Conservation (phyloP, 768 basidiomycete species). For the Agaricus blazei region DNA sequence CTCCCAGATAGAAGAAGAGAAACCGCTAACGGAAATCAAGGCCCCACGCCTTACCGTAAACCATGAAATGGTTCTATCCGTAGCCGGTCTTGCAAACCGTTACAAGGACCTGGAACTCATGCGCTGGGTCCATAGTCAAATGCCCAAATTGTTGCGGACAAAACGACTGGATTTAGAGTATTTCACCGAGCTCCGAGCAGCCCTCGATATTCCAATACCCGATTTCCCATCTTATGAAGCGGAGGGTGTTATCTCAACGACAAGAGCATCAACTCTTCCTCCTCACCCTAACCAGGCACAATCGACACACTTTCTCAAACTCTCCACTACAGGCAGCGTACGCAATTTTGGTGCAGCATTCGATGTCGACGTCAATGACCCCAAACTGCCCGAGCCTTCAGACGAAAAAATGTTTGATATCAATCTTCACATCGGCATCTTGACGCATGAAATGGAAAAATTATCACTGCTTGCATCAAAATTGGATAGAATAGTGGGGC, state of each 20-base stretch:
- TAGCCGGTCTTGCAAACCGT: conserved; percentile 54
- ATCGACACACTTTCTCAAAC: background rate
- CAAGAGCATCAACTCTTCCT: conserved; percentile 1
- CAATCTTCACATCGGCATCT: conserved; percentile 49
- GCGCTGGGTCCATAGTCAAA: conserved; percentile 50
- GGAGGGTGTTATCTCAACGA: conserved; percentile 9
- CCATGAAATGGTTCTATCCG: conserved; percentile 49
- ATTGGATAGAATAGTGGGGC: conserved; percentile 38
- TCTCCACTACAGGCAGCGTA: background rate
- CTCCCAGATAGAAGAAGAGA: conserved; percentile 16
- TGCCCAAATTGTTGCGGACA: conserved; percentile 37
- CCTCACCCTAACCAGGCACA: background rate
- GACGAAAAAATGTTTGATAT: conserved; percentile 42
- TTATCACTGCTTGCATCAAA: conserved; percentile 40
- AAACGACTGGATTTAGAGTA: conserved; percentile 45
- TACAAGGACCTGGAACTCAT: conserved; percentile 54
- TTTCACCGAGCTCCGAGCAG: conserved; percentile 29
- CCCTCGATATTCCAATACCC: background rate
- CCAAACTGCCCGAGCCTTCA: conserved; percentile 14
- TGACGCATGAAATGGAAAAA: conserved; percentile 49
- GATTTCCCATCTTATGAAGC: background rate
- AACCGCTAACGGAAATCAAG: conserved; percentile 29
- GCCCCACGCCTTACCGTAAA: conserved; percentile 55
- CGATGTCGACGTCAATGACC: conserved; percentile 31
- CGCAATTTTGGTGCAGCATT: conserved; percentile 14